A percentile compares a stretch with the other conserved stretches of the same genome.
Evolutionary conservation across 257 asterid genomes (phyloP).

Genomic region (Solanum chiquidenum): DNA sequence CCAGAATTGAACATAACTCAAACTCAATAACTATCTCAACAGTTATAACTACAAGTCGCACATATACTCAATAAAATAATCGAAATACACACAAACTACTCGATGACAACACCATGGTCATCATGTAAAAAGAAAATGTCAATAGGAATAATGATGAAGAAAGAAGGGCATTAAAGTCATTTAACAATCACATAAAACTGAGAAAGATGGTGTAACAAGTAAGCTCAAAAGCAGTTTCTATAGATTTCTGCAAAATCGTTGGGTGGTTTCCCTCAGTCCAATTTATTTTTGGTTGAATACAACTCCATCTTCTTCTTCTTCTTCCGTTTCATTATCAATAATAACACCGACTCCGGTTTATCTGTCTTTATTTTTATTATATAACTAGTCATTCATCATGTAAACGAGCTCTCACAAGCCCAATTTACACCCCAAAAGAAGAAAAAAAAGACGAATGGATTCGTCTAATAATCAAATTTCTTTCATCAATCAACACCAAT

Average conservation of each 20-base stretch:
- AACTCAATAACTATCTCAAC: not conserved
- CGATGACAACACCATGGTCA: not conserved
- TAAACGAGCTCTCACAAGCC: not conserved
- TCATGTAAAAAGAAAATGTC: not conserved
- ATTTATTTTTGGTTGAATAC: not conserved
- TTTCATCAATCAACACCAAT: not conserved
- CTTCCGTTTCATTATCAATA: not conserved
- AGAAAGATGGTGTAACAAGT: not conserved
- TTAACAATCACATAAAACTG: not conserved
- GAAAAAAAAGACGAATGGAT: not conserved
- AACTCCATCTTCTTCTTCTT: not conserved
- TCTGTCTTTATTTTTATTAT: not conserved
- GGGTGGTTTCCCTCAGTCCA: not conserved
- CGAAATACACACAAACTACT: rapidly evolving
- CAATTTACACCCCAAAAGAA: not conserved
- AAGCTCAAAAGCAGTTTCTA: not conserved
- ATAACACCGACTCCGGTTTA: not conserved
- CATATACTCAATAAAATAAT: not conserved
- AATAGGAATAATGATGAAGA: not conserved
- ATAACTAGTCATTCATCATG: not conserved
- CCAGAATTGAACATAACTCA: not conserved
- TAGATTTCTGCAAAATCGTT: not conserved
- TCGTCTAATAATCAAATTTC: not conserved
- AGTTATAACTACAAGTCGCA: rapidly evolving
- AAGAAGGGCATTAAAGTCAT: not conserved